Evolutionary conservation across 1,284 basidiomycete species (phyloP), one percentile per base, ranked within the genome.

Genomic region (Abortiporus biennis): DNA sequence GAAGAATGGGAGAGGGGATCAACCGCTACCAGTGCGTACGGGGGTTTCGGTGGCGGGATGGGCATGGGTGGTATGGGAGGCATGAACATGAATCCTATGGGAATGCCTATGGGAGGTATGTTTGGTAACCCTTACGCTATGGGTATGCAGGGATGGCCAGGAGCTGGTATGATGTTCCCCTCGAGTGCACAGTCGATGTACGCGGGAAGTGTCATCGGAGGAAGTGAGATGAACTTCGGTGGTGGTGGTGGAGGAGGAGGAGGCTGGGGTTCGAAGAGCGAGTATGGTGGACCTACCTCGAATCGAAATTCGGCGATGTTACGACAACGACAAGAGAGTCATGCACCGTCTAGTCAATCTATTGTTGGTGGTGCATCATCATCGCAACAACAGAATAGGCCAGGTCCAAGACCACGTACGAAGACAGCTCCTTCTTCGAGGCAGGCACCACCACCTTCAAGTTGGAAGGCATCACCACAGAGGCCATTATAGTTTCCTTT

Each of bases 1-100:
- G 88, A 91, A 40, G 85, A 90, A 55, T 90, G 88, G 88, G 88
- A 91, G 56, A 78, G 86, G 31, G 74, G 78, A 8, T 87, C 85
- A 39, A 75, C 65, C 6, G 58, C 57, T 20, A 52, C 54, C 35
- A 58, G 57, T 40, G 66, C 63, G 55, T 51, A 62, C 54, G 61
- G 38, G 53, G 64, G 44, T 54, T 68, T 64, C 42, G 49, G 46
- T 19, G 48, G 65, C 60, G 57, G 58, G 51, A 58, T 63, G 53
- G 64, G 65, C 49, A 69, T 72, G 68, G 62, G 56, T 39, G 44
- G 58, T 30, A 65, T 69, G 63, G 60, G 59, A 36, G 61, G 58
- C 40, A 62, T 66, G 62, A 61, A 62, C n/a, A 61, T 66, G 58
- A 46, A 42, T 36, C 44, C 45, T 15, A 53, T 57, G 49, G 48